Conservation (phyloP, 2,329 filamentous ascomycete genomes). For the Fusarium piperis region DNA sequence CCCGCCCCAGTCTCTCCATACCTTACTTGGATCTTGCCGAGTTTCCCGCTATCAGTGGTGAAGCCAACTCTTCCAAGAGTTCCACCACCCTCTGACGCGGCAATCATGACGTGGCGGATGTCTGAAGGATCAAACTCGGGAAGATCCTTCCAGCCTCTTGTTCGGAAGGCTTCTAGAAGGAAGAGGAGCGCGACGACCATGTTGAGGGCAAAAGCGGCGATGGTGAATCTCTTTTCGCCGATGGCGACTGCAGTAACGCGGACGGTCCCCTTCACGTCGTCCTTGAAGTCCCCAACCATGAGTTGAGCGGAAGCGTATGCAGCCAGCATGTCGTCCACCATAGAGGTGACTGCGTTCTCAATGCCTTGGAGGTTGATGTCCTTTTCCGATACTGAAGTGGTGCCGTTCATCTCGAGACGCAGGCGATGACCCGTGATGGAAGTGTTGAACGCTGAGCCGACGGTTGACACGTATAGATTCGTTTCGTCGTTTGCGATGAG, state of each 20-base stretch:
- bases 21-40: conserved; percentile 3
- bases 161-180: conserved; percentile 19
- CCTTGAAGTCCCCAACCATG: conserved; percentile 3
- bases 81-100: conserved; percentile 11
- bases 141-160: conserved; percentile 26
- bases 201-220: conserved; percentile 14
- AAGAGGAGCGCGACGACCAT: conserved; percentile 1
- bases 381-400: not conserved
- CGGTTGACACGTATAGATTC: conserved; percentile 48
- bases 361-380: not conserved
- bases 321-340: conserved; percentile 5
- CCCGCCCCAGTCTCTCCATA: not conserved
- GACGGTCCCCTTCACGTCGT: not conserved
- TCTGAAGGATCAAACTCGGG: conserved; percentile 26
- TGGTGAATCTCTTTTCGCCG: conserved; percentile 11
- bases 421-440: conserved; percentile 38
- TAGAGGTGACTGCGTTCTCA: not conserved
- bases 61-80: not conserved
- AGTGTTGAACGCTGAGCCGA: conserved; percentile 48
- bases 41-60: not conserved
- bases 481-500: conserved; percentile 50
- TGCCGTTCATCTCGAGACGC: conserved; percentile 11
- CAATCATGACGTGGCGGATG: conserved; percentile 23
- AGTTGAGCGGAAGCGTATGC: not conserved
- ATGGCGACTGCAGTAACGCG: conserved; percentile 8